Base-by-base conservation (phyloP, 768 basidiomycete genomes). In the Fistulinella prunicolor region DNA sequence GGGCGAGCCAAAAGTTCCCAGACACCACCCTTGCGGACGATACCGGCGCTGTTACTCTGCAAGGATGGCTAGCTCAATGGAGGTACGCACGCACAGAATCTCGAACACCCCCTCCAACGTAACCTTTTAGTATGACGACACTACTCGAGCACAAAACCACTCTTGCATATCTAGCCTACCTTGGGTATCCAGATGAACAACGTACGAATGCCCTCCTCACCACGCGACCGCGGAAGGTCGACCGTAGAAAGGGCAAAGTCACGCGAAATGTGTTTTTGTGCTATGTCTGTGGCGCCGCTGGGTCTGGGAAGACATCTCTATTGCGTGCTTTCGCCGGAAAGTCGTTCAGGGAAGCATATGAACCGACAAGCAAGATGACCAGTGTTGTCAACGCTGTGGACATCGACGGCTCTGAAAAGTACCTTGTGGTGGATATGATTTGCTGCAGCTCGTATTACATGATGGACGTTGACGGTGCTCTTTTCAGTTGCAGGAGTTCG, bases 1-100 rank as follows among this genome's bases (percentile, higher is more conserved):
- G 95, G 95, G 76, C 80, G 13, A 79, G 76, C n/a, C 86, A 89
- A 59, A 89, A 86, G 39, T 96, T 95, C 68, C 90, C 94, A 0
- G 90, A 94, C 58, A 93, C 83, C 0, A 92, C 92, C 6, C 77
- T 93, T 38, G 83, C 89, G 14, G 86, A 92, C 57, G 93, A 94
- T 59, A 75, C 82, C 9, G 93, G 91, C 10, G 83, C 89, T 23
- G 89, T 97, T 16, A 97, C 94, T n/a, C 69, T 99, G 37, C 94
- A 97, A 70, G 91, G 93, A 1, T 99, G 95, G 95, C 72, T 98
- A 22, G 95, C 95, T 17, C 94, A 96, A 63, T 99, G 95, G 95
- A 95, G 91, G 94, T 93, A 43, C 55, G 76, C 66, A 28, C n/a
- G 35, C 17, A 34, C 24, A 48, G 38, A 35, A 28, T 47, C 34